Evolutionary conservation across 805 yeast species (phyloP).

Genomic region (Grigorovia transvaalensis): DNA sequence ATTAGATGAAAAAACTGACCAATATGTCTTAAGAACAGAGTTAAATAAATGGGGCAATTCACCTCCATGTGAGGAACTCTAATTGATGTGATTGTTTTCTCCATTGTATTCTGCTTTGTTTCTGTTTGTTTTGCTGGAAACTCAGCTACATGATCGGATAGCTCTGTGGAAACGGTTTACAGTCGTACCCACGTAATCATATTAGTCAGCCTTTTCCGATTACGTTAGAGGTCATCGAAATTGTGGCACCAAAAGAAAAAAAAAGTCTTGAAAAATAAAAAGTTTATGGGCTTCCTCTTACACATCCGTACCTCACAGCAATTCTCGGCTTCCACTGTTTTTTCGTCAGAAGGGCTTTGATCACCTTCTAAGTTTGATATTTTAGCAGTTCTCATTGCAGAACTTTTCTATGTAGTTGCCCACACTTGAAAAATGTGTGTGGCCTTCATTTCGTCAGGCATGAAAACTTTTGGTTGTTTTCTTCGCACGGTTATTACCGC

Average conservation of each 20-base stretch:
- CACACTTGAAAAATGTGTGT: background rate
- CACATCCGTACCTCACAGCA: background rate
- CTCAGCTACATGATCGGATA: too few species aligned
- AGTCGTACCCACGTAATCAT: too few species aligned
- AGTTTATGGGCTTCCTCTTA: background rate
- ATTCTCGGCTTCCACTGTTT: background rate
- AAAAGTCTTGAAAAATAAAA: too few species aligned
- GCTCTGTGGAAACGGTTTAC: too few species aligned
- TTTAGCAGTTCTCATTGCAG: background rate
- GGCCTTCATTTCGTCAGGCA: background rate
- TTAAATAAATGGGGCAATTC: slow-evolving; percentile 50
- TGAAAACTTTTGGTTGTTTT: background rate
- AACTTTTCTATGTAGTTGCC: background rate
- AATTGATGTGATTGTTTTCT: too few species aligned
- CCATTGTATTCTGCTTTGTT: too few species aligned
- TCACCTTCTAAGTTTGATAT: background rate
- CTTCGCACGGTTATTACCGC: background rate
- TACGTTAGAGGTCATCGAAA: too few species aligned
- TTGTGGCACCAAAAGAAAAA: too few species aligned
- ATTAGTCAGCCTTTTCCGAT: too few species aligned
- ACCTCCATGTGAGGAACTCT: background rate
- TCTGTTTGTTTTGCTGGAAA: too few species aligned
- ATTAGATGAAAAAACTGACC: slow-evolving; percentile 36
- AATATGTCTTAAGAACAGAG: slow-evolving; percentile 49
- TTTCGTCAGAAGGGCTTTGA: background rate